Evolutionary conservation across 768 basidiomycete species (phyloP), one percentile per base, ranked within the genome.

Genomic region (Russula ochroleuca): DNA sequence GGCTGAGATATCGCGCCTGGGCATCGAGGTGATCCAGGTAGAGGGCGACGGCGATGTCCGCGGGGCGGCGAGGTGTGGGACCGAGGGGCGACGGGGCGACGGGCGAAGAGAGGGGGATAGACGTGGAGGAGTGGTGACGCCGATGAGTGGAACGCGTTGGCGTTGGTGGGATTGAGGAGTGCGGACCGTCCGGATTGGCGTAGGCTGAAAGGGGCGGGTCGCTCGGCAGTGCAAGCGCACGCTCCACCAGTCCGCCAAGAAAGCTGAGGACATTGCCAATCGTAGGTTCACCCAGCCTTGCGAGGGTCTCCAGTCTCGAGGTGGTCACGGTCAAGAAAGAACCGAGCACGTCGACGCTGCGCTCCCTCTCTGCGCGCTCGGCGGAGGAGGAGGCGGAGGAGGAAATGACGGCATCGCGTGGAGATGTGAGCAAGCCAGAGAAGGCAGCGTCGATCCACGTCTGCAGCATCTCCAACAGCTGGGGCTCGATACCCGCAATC

Each of bases 401-500:
- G 4, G 43, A 45, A n/a, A 45, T 45, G 63, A 63, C 74, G 71
- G 38, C 74, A 68, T 57, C 72, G 63, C 54, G 74, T 69, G 45
- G n/a, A 5, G 45, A 23, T 13, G 60, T 78, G 60, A 68, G 61
- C 13, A 73, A 67, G 7, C 81, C 82, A 14, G 83, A 80, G 62
- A 88, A 89, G 10, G 85, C 86, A 17, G 80, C 81, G 54, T 81
- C 76, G 38, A 89, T 85, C 88, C 89, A 92, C 9, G 77, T 71
- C 66, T 82, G 81, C 48, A 90, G 75, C 53, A 86, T 72, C 45
- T 78, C 74, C 28, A 90, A 73, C 38, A 90, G 70, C 41, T 77
- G 74, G 9, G 76, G 71, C 72, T 91, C 90, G 68, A 89, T 81
- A 21, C 89, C 89, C 40, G 83, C 74, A 33, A 85, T 80, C 51